Evolutionary conservation across 306 rosid species (phyloP), one percentile per base, ranked within the genome.

Genomic region (Trichosanthes truncata): DNA sequence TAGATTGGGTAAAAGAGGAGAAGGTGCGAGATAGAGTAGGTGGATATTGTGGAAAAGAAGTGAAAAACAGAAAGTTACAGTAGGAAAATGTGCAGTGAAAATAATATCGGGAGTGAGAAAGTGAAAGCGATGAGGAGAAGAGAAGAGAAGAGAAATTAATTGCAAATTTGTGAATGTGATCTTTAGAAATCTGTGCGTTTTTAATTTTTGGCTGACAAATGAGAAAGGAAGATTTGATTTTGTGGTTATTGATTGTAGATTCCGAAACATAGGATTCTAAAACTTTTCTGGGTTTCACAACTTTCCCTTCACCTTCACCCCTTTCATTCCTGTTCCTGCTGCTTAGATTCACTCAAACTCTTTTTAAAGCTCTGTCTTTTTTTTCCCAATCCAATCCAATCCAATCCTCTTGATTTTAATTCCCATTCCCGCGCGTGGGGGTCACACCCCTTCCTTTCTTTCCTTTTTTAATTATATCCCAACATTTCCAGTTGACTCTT

Each of bases 321-420:
- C 36, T 17, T 36, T 38, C 45, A 6, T 1, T 9, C 7, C 45
- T 40, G 9, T 9, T 40, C 9, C 33, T 29, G 21, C 3, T n/a
- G 74, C 72, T 65, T 35, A 35, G 72, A 33, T 65, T 33, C 83
- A 78, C 74, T 52, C 57, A 53, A 69, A 73, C 62, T 53, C 38
- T 61, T 74, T 80, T 62, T 63, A 57, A 65, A 53, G 40, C 43
- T 48, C 65, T n/a, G 18, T 4, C 46, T 65, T 53, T 75, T 57
- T 57, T 9, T 9, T 29, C 33, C 63, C n/a, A n/a, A n/a, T n/a
- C n/a, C n/a, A n/a, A n/a, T n/a, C n/a, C n/a, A n/a, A n/a, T n/a
- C 15, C 67, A 46, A 6, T 40, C 51, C 15, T 9, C 13, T 46
- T 46, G 15, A 9, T 46, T 46, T 46, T 46, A 18, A 15, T 4